Percentiles rank a stretch among this genome's conserved stretches.
phyloP scores from a whole-genome alignment of 1,284 basidiomycete species.

The Cryptococcus floricola region DNA sequence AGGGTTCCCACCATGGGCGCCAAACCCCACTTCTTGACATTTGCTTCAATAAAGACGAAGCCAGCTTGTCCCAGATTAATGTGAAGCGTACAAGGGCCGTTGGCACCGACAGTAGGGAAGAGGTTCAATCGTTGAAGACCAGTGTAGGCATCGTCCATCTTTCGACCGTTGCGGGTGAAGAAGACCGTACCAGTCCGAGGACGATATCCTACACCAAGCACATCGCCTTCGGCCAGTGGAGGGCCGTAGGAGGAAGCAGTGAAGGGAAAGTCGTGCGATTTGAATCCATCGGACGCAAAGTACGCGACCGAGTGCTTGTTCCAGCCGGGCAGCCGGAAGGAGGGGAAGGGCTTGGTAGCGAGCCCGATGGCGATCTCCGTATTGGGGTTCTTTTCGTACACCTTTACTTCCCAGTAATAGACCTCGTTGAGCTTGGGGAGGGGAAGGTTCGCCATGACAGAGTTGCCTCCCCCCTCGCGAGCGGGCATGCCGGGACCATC shows the following conservation, averaged over 20 bases:
- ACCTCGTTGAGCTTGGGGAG: conserved; percentile 93
- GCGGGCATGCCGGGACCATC: conserved; percentile 72
- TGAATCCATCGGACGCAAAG: conserved; percentile 87
- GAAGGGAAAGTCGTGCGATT: conserved; percentile 96
- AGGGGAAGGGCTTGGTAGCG: conserved; percentile 91
- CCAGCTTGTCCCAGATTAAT: conserved; percentile 93
- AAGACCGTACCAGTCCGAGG: conserved; percentile 93
- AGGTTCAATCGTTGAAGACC: conserved; percentile 84
- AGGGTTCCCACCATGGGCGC: conserved; percentile 92
- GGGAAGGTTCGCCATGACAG: conserved; percentile 89
- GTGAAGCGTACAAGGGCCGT: conserved; percentile 89
- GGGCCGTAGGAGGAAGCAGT: conserved; percentile 81
- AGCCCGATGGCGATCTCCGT: conserved; percentile 84
- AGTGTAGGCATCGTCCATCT: conserved; percentile 88
- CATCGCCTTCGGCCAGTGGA: conserved; percentile 84
- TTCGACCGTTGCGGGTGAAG: conserved; percentile 92
- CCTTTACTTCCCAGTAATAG: conserved; percentile 97
- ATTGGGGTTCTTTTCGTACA: conserved; percentile 83
- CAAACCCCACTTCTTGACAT: conserved; percentile 97
- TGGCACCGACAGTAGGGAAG: conserved; percentile 90
- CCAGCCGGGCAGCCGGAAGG: conserved; percentile 84
- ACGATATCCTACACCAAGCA: conserved; percentile 86
- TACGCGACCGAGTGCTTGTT: conserved; percentile 92
- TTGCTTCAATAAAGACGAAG: conserved; percentile 96
- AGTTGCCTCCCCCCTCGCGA: conserved; percentile 63